These are phyloP conservation scores for Saccharomyces hybrid DNA, from an alignment of 1,139 yeast species.

Conservation along the genomic window DNA sequence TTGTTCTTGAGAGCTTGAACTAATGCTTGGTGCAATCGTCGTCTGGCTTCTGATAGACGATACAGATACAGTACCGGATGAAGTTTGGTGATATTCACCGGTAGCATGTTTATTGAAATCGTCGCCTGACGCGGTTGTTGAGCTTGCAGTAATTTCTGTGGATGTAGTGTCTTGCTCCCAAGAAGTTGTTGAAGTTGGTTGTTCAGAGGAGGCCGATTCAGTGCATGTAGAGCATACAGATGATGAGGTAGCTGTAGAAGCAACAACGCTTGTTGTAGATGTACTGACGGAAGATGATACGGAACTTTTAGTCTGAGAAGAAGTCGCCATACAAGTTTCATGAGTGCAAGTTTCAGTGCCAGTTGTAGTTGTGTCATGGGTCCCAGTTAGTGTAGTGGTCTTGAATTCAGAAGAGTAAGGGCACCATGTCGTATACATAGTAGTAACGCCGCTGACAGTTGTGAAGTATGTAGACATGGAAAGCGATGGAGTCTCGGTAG, in stretches of 20 bases:
- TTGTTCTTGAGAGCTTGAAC: background rate
- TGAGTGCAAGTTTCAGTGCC: background rate
- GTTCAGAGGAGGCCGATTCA: background rate
- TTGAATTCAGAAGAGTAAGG: background rate
- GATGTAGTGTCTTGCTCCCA: background rate
- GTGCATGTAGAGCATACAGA: background rate
- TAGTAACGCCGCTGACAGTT: constrained; percentile 2
- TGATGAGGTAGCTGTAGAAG: background rate
- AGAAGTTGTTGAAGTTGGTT: background rate
- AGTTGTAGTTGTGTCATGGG: background rate
- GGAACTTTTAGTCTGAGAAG: background rate
- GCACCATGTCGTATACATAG: constrained; percentile 6
- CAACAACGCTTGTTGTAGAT: background rate
- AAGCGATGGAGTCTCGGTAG: background rate
- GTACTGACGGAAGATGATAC: background rate
- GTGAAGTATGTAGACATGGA: constrained; percentile 1
- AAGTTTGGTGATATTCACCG: background rate
- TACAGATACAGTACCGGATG: background rate
- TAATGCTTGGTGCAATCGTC: background rate
- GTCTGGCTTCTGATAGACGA: background rate
- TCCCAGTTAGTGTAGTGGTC: background rate
- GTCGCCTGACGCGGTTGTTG: background rate
- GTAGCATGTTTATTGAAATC: background rate
- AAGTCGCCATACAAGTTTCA: background rate
- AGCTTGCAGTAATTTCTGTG: background rate